Evolutionary conservation across 2,329 filamentous ascomycete species (phyloP).

Genomic region (Elsinoe batatas): DNA sequence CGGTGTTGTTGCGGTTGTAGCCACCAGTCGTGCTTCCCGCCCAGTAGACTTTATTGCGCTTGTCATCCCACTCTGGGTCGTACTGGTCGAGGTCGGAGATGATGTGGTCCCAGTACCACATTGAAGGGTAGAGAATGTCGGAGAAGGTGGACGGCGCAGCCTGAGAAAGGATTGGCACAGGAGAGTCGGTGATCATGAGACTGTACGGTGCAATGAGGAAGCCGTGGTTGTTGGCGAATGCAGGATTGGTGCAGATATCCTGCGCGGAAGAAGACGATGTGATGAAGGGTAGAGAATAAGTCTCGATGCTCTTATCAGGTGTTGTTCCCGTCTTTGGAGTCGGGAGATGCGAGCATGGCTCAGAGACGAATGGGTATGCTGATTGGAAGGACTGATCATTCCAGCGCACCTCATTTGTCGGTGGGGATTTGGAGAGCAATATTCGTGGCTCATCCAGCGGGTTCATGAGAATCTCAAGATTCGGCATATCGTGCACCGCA

Average conservation of each 20-base stretch:
- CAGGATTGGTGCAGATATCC: constrained; percentile 38
- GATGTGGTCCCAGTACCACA: constrained; percentile 33
- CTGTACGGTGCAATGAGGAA: constrained; percentile 37
- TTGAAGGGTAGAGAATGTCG: constrained; percentile 43
- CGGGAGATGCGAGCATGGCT: constrained; percentile 1
- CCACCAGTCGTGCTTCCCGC: constrained; percentile 46
- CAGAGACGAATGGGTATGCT: neutral
- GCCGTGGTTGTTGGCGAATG: constrained; percentile 37
- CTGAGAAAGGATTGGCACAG: constrained; percentile 40
- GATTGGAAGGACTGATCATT: neutral
- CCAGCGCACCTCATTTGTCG: neutral
- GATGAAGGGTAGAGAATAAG: constrained; percentile 3
- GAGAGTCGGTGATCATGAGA: constrained; percentile 31
- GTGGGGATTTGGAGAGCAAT: neutral
- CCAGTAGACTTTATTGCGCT: constrained; percentile 47
- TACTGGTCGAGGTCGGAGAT: constrained; percentile 33
- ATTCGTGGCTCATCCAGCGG: constrained; percentile 10
- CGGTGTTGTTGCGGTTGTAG: constrained; percentile 20
- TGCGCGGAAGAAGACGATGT: neutral
- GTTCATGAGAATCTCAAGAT: constrained; percentile 11
- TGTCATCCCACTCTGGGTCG: constrained; percentile 42
- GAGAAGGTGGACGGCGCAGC: constrained; percentile 39
- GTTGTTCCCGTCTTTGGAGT: neutral
- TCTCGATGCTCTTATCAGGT: neutral
- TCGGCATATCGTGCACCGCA: neutral